Evolutionary conservation across 179 eudicot species (phyloP).

Genomic region (Silene coronaria): DNA sequence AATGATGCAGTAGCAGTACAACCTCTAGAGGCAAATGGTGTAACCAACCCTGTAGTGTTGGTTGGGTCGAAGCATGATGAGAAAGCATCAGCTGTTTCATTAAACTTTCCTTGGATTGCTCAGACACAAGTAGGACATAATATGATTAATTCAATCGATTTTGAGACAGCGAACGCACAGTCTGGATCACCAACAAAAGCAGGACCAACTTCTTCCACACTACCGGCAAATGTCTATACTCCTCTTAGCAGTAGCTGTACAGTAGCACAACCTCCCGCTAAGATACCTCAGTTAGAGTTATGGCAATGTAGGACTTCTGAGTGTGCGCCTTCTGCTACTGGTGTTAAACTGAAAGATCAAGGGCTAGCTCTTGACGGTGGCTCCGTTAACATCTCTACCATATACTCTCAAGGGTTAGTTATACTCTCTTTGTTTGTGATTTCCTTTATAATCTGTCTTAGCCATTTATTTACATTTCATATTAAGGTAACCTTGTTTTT

Average conservation of each 20-base stretch:
- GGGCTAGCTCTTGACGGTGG: conserved; percentile 69
- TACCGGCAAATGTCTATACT: conserved; percentile 39
- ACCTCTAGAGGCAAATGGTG: conserved; percentile 36
- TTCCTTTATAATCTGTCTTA: too few species aligned
- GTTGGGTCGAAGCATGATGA: conserved; percentile 46
- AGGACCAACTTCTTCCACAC: conserved; percentile 26
- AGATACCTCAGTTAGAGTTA: conserved; percentile 39
- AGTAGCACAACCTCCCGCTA: conserved; percentile 27
- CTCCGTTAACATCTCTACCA: conserved; percentile 67
- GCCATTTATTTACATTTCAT: too few species aligned
- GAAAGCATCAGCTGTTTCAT: conserved; percentile 27
- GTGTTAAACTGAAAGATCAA: conserved; percentile 44
- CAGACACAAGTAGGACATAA: conserved; percentile 38
- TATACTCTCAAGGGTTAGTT: conserved; percentile 78
- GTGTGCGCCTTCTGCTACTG: conserved; percentile 28
- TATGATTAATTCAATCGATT: conserved; percentile 30
- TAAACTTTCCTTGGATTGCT: conserved; percentile 31
- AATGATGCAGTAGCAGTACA: conserved; percentile 43
- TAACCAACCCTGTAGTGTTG: conserved; percentile 33
- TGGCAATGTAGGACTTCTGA: conserved; percentile 40
- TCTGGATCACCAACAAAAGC: conserved; percentile 32
- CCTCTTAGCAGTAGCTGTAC: conserved; percentile 26
- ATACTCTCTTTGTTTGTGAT: conserved; percentile 2
- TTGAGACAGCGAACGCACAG: conserved; percentile 36
- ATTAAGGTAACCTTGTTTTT: too few species aligned